These are phyloP conservation scores for Fomitopsis betulina DNA, from an alignment of 1,284 basidiomycete species.

Conservation along the genomic window DNA sequence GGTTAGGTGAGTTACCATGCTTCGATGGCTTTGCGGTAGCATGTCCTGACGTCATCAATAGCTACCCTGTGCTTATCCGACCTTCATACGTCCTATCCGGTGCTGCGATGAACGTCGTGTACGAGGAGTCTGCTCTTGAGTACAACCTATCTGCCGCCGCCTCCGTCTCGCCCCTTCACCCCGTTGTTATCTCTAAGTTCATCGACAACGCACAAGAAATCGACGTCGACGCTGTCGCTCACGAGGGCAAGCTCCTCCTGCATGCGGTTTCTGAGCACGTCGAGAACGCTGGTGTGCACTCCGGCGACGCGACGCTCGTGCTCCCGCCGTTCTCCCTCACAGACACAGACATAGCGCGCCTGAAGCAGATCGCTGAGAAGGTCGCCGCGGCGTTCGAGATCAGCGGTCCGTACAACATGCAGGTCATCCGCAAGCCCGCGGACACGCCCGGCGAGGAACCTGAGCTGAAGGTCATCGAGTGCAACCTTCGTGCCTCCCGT, in stretches of 20 bases:
- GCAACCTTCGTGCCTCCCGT: slow-evolving; percentile 95
- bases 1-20: slow-evolving; percentile 59
- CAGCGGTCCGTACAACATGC: slow-evolving; percentile 99
- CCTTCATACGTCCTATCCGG: slow-evolving; percentile 98
- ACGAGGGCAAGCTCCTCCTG: slow-evolving; percentile 91
- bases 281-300: slow-evolving; percentile 98
- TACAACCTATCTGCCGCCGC: slow-evolving; percentile 94
- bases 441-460: slow-evolving; percentile 51
- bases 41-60: slow-evolving; percentile 22
- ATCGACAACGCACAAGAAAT: slow-evolving; percentile 98
- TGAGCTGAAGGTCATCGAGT: slow-evolving; percentile 96
- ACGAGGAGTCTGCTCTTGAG: slow-evolving; percentile 85
- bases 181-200: slow-evolving; percentile 98
- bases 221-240: slow-evolving; percentile 95
- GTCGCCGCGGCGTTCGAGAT: slow-evolving; percentile 95
- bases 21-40: background rate
- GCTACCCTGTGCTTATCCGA: slow-evolving; percentile 93
- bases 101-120: slow-evolving; percentile 99
- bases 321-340: slow-evolving; percentile 91
- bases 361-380: slow-evolving; percentile 94
- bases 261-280: slow-evolving; percentile 98
- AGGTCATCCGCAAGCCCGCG: slow-evolving; percentile 88
- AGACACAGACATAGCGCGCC: slow-evolving; percentile 74
- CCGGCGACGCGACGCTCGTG: slow-evolving; percentile 96
- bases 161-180: slow-evolving; percentile 93